Base-by-base conservation (phyloP, 768 basidiomycete species). In the Albatrellus ellisii region DNA sequence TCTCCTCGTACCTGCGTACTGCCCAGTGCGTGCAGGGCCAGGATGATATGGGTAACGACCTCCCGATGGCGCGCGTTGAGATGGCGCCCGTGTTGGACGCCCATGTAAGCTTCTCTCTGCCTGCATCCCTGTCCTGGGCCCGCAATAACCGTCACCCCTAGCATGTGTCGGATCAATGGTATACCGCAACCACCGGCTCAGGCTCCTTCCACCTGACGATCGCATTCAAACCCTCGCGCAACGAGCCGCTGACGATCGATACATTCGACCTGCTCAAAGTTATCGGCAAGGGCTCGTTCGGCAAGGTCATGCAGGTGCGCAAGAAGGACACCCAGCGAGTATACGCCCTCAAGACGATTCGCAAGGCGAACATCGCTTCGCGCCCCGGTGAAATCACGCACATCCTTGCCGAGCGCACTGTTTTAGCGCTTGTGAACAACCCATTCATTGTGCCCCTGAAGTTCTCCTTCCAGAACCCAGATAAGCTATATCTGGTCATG, bases 381-480 rank as follows among this genome's bases (percentile, higher is more conserved):
- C 76, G 94, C 1, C 87, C 86, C 0, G 92, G 92, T 29, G 95
- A 98, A 65, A 97, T 99, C 53, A 97, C 90, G 2, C 95, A 98
- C 58, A 98, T 97, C 47, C 71, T 98, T 28, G 94, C 94, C 4
- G 94, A 99, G 65, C 73, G 95, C 50, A 98, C 94, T 0, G 94
- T 99, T 20, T 71, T 98, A 36, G 94, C 94, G 0, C 72, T 97
- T 42, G 95, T 99, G 46, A 95, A 97, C 65, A 95, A 91, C 55
- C 94, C 94, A 0, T 99, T 99, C 67, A 97, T 99, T 60, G 95
- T 97, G 0, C 95, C 94, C 15, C 78, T 99, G 60, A 98, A 99
- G 58, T 97, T 99, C 62, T 94, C 90, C 4, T 99, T 98, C 73
- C 94, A 99, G 64, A 91, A 82, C 46, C 86, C 86, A 1, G 94